Conservation (phyloP, 164 flowering plant genomes). For the Brasenia schreberi region DNA sequence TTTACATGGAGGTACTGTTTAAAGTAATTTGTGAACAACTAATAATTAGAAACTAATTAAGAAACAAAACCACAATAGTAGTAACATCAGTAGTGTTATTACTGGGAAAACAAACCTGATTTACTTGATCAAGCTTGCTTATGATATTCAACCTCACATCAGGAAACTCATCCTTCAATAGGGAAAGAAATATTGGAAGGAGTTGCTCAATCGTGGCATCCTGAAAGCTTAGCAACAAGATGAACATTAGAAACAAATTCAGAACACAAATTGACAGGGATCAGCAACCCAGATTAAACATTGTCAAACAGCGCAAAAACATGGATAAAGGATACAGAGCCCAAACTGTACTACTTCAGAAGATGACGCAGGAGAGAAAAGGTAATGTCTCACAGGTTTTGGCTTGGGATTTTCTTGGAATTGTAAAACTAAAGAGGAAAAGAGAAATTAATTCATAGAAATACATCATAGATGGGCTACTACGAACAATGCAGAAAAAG, state of each 20-base stretch:
- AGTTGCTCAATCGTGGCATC: conserved; percentile 95
- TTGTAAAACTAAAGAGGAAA: too few species aligned
- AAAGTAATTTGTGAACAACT: too few species aligned
- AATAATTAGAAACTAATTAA: too few species aligned
- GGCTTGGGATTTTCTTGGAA: too few species aligned
- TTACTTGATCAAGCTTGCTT: conserved; percentile 98
- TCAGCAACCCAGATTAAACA: not conserved
- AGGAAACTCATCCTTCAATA: conserved; percentile 92
- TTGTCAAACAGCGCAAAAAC: too few species aligned
- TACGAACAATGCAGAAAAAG: not conserved
- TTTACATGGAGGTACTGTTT: too few species aligned
- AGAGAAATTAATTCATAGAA: too few species aligned
- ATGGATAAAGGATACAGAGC: too few species aligned
- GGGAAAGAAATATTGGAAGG: conserved; percentile 88
- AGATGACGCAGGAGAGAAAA: too few species aligned
- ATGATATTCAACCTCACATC: conserved; percentile 92
- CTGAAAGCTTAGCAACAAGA: conserved; percentile 26
- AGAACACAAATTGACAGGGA: not conserved
- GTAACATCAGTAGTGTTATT: not conserved
- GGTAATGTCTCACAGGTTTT: too few species aligned
- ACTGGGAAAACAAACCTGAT: conserved; percentile 42
- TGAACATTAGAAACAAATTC: not conserved
- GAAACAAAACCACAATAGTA: not conserved
- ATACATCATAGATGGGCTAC: not conserved
- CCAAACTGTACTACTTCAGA: too few species aligned